These are phyloP conservation scores for Clitoria ternatea DNA, from an alignment of 306 rosid genomes.

Conservation along the genomic window DNA sequence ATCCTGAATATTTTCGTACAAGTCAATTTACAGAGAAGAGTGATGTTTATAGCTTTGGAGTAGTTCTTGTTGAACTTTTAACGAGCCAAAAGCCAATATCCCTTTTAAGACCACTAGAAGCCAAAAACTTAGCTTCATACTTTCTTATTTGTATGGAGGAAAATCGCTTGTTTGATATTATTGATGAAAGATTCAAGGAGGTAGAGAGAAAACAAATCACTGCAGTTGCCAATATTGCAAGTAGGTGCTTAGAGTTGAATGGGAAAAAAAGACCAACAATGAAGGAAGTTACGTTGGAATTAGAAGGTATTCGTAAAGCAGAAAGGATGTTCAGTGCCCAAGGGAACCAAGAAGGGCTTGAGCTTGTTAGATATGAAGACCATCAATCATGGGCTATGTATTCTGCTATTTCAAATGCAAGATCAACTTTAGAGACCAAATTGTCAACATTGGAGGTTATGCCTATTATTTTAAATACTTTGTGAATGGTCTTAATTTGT, in stretches of 20 bases:
- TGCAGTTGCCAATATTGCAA: neutral
- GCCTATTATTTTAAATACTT: neutral
- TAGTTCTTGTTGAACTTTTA: constrained; percentile 1
- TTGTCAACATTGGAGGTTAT: neutral
- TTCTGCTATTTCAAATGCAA: neutral
- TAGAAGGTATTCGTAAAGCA: neutral
- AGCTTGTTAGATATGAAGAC: neutral
- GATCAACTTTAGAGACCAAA: neutral
- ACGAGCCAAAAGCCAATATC: neutral
- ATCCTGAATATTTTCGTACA: neutral
- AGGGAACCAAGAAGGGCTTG: neutral
- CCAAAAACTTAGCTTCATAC: neutral
- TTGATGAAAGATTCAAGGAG: neutral
- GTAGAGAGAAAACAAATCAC: neutral
- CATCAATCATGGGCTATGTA: neutral
- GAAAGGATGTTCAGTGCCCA: neutral
- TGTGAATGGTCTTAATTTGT: neutral
- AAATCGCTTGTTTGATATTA: neutral
- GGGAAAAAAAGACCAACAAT: neutral
- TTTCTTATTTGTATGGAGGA: neutral
- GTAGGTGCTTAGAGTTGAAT: neutral
- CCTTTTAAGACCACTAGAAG: neutral
- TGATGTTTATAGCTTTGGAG: neutral
- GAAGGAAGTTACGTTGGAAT: neutral
- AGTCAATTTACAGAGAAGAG: neutral